Base-by-base conservation (phyloP, 352 stramenopile genomes). In the Pythium scleroteichum region DNA sequence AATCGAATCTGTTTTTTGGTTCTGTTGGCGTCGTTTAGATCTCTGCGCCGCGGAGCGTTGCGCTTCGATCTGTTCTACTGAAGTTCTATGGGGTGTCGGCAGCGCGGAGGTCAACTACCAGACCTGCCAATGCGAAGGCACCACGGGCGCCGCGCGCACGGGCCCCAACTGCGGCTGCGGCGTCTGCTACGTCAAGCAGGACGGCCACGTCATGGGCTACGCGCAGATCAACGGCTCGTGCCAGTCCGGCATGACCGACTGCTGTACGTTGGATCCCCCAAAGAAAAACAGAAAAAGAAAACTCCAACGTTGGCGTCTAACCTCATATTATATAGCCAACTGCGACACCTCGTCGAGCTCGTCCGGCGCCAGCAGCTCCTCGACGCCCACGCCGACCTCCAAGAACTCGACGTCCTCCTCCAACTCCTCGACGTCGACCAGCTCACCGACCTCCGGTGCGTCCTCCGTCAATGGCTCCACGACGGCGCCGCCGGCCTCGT, bases 101-200 rank as follows among this genome's bases (percentile, higher is more conserved):
- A 44, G 38, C 17, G 38, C 6, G 38, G 38, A 5, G 7, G 17
- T 44, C 38, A 44, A 44, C 38, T 44, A 44, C 38, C 13, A 17
- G 38, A 20, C 4, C 13, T 44, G 38, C 38, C 13, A 44, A 13
- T 44, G 38, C 38, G 38, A 44, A 44, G 38, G 38, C 38, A 44
- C 29, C 5, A 35, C 38, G 3, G 38, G 38, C 38, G 38, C 38
- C 13, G 38, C 17, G 38, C 38, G 38, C 17, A 20, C 13, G 16
- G 17, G 38, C 38, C 38, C 38, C 38, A 44, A 44, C 38, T 44
- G 38, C 14, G 38, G 38, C 38, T 44, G 38, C 38, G 38, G 38
- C 17, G 38, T 17, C 13, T 44, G 38, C 38, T 44, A 44, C 38
- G 4, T 44, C 13, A 44, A 44, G 38, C 38, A 44, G 17, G 14